These are phyloP conservation scores for Cajanus cajan DNA, from an alignment of 306 rosid species.

Conservation along the genomic window DNA sequence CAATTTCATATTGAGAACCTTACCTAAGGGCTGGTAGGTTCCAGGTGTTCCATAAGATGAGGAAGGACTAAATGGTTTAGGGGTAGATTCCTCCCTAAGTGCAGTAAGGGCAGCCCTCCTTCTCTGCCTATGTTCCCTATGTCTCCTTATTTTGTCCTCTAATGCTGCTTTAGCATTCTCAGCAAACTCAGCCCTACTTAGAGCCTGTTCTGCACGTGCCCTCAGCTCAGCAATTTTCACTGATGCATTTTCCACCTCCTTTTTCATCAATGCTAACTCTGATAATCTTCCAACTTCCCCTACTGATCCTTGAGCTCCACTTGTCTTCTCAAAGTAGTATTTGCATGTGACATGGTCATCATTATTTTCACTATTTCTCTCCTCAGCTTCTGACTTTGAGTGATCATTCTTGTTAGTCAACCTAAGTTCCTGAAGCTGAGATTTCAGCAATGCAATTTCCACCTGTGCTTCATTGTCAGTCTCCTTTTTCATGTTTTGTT, in stretches of 20 bases:
- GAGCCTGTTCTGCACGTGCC: constrained; percentile 77
- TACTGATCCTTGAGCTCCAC: not conserved
- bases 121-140: constrained; percentile 51
- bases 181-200: constrained; percentile 72
- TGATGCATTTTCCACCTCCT: constrained; percentile 58
- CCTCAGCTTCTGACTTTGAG: constrained; percentile 25
- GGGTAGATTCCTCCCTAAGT: constrained; percentile 47
- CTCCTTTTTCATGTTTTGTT: constrained; percentile 39
- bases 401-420: constrained; percentile 28
- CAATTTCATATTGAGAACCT: constrained; percentile 71
- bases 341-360: constrained; percentile 29
- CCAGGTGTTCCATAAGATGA: constrained; percentile 30
- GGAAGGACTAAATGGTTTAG: constrained; percentile 44
- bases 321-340: constrained; percentile 32
- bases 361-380: constrained; percentile 20
- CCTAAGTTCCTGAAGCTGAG: constrained; percentile 53
- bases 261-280: constrained; percentile 56
- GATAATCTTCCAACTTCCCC: constrained; percentile 21
- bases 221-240: constrained; percentile 57
- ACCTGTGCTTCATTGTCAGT: constrained; percentile 43
- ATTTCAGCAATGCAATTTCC: constrained; percentile 58
- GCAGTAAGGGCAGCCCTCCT: constrained; percentile 62
- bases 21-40: constrained; percentile 47
- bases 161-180: constrained; percentile 69
- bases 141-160: constrained; percentile 61